phyloP scores from a whole-genome alignment of 495 filamentous ascomycete genomes.

The Sabuloglossum arenarium region DNA sequence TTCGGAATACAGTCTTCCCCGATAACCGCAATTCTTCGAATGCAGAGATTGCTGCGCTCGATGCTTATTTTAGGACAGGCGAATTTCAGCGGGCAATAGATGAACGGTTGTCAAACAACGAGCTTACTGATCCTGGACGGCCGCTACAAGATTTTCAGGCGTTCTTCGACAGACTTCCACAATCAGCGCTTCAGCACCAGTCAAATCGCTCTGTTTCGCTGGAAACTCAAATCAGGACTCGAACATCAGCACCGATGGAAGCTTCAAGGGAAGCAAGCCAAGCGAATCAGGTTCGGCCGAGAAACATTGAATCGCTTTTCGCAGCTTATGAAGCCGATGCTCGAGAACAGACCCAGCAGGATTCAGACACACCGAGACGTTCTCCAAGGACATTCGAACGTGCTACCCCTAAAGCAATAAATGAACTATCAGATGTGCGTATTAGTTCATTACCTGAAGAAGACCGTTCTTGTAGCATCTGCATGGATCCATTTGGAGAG shows the following conservation, averaged over 20 bases:
- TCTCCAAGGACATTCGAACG: background rate
- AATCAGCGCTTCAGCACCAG: background rate
- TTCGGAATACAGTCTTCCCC: background rate
- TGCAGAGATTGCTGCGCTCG: background rate
- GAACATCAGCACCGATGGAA: background rate
- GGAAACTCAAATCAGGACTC: background rate
- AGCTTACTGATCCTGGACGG: background rate
- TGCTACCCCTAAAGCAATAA: background rate
- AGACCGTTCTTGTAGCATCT: slow-evolving; percentile 5
- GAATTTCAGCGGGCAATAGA: background rate
- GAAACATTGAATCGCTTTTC: background rate
- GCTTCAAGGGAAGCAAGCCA: background rate
- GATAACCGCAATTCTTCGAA: background rate
- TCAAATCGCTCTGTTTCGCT: background rate
- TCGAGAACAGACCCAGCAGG: background rate
- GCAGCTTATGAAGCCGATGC: background rate
- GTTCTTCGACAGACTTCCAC: background rate
- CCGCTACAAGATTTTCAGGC: slow-evolving; percentile 1
- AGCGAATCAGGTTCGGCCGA: background rate
- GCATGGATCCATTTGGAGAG: slow-evolving; percentile 6
- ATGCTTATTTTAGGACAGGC: background rate
- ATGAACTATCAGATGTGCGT: background rate
- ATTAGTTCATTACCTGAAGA: background rate
- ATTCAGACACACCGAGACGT: background rate
- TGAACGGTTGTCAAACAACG: background rate